phyloP scores from a whole-genome alignment of 169 alveolate genomes.

The Plasmodium yoelii region DNA sequence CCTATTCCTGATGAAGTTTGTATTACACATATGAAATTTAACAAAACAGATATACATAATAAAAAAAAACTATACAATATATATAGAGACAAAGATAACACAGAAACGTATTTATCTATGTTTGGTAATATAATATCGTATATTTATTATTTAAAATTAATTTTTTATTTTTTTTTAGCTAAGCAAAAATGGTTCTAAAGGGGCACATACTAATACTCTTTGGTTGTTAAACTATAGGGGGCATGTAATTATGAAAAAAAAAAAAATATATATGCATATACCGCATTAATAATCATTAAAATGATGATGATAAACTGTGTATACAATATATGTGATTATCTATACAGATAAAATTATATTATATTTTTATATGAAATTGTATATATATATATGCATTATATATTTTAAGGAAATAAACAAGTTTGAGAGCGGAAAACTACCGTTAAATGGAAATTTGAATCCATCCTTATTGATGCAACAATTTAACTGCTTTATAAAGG shows the following conservation, averaged over 20 bases:
- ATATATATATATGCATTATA: neutral
- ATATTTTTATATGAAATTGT: neutral
- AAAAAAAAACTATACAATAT: no score
- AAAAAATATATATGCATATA: neutral
- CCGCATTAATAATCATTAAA: neutral
- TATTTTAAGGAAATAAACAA: slow-evolving; percentile 40
- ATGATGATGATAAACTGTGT: neutral
- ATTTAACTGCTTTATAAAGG: slow-evolving; percentile 29
- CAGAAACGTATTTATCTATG: no score
- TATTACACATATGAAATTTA: no score
- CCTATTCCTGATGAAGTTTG: slow-evolving; percentile 59
- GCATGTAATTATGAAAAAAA: slow-evolving; percentile 38
- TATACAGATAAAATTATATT: neutral
- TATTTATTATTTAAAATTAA: neutral
- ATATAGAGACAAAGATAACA: no score
- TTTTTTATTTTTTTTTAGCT: slow-evolving; percentile 19
- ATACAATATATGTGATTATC: slow-evolving; percentile 3
- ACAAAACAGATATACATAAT: no score
- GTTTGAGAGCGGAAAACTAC: slow-evolving; percentile 15
- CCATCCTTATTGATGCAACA: slow-evolving; percentile 27
- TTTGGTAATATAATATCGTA: no score
- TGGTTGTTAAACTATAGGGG: slow-evolving; percentile 58
- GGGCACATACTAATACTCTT: slow-evolving; percentile 35
- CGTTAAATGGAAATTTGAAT: slow-evolving; percentile 1
- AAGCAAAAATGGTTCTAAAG: slow-evolving; percentile 30